Conservation (phyloP, 768 basidiomycete species). For the Tephrocybe sp. region DNA sequence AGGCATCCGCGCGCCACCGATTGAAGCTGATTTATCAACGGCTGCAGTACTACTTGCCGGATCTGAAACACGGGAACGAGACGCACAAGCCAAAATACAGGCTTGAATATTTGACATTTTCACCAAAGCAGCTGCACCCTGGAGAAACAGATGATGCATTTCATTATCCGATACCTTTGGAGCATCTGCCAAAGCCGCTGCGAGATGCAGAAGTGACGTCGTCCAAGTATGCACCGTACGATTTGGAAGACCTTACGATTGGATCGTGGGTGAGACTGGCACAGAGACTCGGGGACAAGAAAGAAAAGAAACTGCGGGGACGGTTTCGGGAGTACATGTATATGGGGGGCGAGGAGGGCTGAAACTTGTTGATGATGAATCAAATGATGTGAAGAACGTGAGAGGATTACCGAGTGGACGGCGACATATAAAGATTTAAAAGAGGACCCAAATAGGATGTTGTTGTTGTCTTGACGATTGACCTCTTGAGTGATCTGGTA, state of each 20-base stretch:
- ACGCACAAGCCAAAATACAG: conserved; percentile 58
- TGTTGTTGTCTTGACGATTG: conserved; percentile 46
- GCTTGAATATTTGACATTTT: conserved; percentile 79
- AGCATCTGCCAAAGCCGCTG: conserved; percentile 53
- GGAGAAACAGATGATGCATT: conserved; percentile 23
- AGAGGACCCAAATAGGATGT: conserved; percentile 7
- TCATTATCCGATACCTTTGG: conserved; percentile 54
- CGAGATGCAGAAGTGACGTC: conserved; percentile 37
- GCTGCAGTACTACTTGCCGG: conserved; percentile 65
- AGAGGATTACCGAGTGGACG: conserved; percentile 8
- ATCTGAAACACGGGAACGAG: conserved; percentile 48
- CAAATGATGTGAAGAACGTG: conserved; percentile 15
- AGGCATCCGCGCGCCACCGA: conserved; percentile 5
- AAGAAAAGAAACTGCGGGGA: conserved; percentile 55
- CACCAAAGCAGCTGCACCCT: conserved; percentile 40
- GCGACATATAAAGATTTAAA: conserved; percentile 10
- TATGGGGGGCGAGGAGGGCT: conserved; percentile 42
- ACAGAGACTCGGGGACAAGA: conserved; percentile 53
- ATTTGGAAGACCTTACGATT: conserved; percentile 77
- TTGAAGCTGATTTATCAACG: conserved; percentile 11
- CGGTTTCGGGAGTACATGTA: conserved; percentile 78
- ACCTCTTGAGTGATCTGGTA: conserved; percentile 31
- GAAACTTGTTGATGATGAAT: conserved; percentile 19
- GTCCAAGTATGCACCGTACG: conserved; percentile 67
- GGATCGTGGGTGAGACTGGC: conserved; percentile 70